A percentile compares a stretch with the other conserved stretches of the same genome.
These are phyloP conservation scores for Croton laevigatus DNA, from an alignment of 441 rosid species.

Conservation along the genomic window DNA sequence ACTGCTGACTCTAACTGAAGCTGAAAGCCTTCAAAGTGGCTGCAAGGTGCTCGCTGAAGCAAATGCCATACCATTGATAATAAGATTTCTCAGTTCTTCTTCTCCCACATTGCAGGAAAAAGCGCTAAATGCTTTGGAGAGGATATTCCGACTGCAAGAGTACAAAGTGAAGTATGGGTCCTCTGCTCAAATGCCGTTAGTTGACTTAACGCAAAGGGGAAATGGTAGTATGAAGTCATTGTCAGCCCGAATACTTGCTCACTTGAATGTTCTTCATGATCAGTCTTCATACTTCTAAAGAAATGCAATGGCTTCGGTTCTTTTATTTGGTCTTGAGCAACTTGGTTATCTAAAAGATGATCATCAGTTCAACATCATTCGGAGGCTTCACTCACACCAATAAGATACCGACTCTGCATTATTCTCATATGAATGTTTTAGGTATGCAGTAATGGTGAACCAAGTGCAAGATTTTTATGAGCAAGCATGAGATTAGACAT, in stretches of 20 bases:
- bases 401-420: not conserved
- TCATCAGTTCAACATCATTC: not conserved
- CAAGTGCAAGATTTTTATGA: conserved; percentile 4
- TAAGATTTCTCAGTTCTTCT: conserved; percentile 50
- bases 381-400: conserved; percentile 3
- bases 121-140: conserved; percentile 50
- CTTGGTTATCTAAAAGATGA: not conserved
- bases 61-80: conserved; percentile 46
- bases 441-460: conserved; percentile 1
- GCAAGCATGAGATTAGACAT: conserved; percentile 2
- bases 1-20: conserved; percentile 53
- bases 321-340: conserved; percentile 4
- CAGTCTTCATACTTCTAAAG: conserved; percentile 60
- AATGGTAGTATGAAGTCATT: conserved; percentile 50
- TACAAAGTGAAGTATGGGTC: conserved; percentile 49
- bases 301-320: conserved; percentile 8
- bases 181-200: conserved; percentile 55
- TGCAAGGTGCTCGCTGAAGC: conserved; percentile 54
- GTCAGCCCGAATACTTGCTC: conserved; percentile 63
- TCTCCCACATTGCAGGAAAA: conserved; percentile 49
- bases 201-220: conserved; percentile 61
- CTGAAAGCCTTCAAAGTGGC: conserved; percentile 48
- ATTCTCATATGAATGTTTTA: conserved; percentile 7
- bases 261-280: conserved; percentile 56
- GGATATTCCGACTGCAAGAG: conserved; percentile 62